Percentiles rank a stretch among this genome's conserved stretches.
Conservation (phyloP, 441 rosid species). For the Corymbia citriodora region DNA sequence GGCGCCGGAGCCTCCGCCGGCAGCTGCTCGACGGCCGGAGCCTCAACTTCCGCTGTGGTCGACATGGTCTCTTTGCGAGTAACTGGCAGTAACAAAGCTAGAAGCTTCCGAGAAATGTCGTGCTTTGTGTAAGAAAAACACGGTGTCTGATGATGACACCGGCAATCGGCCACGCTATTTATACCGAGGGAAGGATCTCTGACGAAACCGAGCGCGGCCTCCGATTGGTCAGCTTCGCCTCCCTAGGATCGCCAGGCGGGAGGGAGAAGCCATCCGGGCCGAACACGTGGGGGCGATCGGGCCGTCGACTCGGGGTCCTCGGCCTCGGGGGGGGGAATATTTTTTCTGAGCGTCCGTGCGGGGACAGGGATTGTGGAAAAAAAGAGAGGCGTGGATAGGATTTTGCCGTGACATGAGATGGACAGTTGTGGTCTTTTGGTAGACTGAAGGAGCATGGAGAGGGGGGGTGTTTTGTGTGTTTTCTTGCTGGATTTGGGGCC, state of each 20-base stretch:
- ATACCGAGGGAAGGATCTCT: not conserved
- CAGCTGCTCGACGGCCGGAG: slow-evolving; percentile 20
- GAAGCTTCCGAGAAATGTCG: not conserved
- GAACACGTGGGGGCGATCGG: slow-evolving; percentile 37
- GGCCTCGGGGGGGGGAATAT: not conserved
- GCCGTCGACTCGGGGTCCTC: not conserved
- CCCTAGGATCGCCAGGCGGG: slow-evolving; percentile 36
- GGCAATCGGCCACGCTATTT: fast-evolving
- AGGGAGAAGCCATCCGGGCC: slow-evolving; percentile 12
- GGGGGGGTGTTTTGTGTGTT: slow-evolving; percentile 35
- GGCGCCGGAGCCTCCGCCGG: slow-evolving; percentile 18
- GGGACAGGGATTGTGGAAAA: not conserved
- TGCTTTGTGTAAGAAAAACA: not conserved
- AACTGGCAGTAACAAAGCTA: too few relatives aligned
- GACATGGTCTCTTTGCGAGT: not conserved
- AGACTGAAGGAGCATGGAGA: not conserved
- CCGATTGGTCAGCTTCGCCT: slow-evolving; percentile 3
- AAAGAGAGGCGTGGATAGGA: not conserved
- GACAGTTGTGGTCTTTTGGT: not conserved
- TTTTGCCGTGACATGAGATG: not conserved
- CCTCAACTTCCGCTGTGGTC: not conserved
- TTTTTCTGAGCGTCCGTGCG: not conserved
- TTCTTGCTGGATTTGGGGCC: slow-evolving; percentile 14
- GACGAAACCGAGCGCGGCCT: not conserved
- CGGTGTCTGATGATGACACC: not conserved